A percentile compares a stretch with the other conserved stretches of the same genome.
Evolutionary conservation across 2,329 filamentous ascomycete genomes (phyloP).

Genomic region (Aspergillus aculeatus): DNA sequence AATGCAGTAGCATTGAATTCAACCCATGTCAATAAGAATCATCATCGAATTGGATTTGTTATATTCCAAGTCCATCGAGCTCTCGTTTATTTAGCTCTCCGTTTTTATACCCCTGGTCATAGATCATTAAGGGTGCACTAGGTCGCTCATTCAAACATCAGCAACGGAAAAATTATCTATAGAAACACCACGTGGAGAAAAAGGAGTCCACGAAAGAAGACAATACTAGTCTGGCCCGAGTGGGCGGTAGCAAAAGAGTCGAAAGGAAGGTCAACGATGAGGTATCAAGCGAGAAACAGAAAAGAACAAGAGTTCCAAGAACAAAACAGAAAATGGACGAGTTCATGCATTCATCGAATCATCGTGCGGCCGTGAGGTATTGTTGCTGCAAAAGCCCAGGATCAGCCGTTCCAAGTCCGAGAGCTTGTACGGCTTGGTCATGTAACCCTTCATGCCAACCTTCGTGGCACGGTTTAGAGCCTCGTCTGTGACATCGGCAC

Average conservation of each 20-base stretch:
- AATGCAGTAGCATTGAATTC: no score
- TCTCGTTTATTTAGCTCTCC: background rate
- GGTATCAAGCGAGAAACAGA: constrained; percentile 10
- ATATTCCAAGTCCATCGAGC: background rate
- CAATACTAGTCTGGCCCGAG: background rate
- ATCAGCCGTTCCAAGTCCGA: constrained; percentile 63
- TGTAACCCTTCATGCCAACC: constrained; percentile 66
- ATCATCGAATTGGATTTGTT: background rate
- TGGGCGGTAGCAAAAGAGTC: constrained; percentile 1
- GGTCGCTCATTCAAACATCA: constrained; percentile 4
- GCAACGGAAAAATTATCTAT: constrained; percentile 8
- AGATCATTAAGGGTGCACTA: constrained; percentile 6
- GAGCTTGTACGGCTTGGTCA: constrained; percentile 67
- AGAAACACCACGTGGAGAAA: constrained; percentile 6
- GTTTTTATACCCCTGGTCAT: background rate
- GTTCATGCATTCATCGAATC: constrained; percentile 22
- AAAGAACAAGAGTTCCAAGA: constrained; percentile 1
- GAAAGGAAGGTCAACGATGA: constrained; percentile 9
- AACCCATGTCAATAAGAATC: background rate
- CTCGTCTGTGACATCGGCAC: constrained; percentile 65
- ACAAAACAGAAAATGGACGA: constrained; percentile 5
- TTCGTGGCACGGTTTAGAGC: constrained; percentile 60
- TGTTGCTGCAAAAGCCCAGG: constrained; percentile 43
- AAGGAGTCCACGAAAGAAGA: background rate
- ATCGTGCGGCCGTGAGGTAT: constrained; percentile 9